These are phyloP conservation scores for Chlorella ohadii DNA, from an alignment of 139 green algal species.

Conservation along the genomic window DNA sequence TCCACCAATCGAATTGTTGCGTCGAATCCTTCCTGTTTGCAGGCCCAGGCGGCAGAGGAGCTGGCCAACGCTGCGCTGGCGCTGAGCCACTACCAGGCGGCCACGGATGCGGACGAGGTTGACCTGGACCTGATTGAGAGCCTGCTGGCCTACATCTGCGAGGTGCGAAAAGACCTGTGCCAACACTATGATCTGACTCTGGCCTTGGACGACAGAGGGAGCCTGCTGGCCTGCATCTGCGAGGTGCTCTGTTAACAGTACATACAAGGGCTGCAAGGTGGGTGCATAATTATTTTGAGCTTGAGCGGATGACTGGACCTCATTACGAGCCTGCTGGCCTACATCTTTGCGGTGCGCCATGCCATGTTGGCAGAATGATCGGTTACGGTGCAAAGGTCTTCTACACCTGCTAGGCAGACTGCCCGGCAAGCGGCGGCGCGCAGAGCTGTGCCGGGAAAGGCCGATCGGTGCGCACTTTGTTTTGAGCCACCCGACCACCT, in stretches of 20 bases:
- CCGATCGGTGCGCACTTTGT: too few species aligned
- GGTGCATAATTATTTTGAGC: too few species aligned
- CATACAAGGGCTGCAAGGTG: too few species aligned
- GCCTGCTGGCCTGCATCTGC: neutral
- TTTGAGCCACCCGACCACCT: too few species aligned
- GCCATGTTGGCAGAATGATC: too few species aligned
- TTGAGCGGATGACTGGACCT: too few species aligned
- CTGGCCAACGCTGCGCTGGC: constrained; percentile 46
- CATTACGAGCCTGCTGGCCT: constrained; percentile 52
- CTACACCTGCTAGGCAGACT: too few species aligned
- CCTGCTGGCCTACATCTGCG: constrained; percentile 58
- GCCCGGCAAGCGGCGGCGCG: too few species aligned
- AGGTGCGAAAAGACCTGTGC: neutral
- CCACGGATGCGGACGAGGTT: constrained; percentile 65
- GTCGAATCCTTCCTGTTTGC: neutral
- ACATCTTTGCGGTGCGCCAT: constrained; percentile 47
- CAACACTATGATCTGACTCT: neutral
- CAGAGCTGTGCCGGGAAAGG: too few species aligned
- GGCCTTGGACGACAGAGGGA: neutral
- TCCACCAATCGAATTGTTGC: too few species aligned
- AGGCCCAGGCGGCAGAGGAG: constrained; percentile 26
- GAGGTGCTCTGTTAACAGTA: too few species aligned
- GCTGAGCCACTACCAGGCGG: constrained; percentile 50
- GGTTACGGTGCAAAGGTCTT: too few species aligned
- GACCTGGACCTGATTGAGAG: constrained; percentile 58